Base-by-base conservation (phyloP, 2,329 filamentous ascomycete species). In the Metarhizium rileyi region DNA sequence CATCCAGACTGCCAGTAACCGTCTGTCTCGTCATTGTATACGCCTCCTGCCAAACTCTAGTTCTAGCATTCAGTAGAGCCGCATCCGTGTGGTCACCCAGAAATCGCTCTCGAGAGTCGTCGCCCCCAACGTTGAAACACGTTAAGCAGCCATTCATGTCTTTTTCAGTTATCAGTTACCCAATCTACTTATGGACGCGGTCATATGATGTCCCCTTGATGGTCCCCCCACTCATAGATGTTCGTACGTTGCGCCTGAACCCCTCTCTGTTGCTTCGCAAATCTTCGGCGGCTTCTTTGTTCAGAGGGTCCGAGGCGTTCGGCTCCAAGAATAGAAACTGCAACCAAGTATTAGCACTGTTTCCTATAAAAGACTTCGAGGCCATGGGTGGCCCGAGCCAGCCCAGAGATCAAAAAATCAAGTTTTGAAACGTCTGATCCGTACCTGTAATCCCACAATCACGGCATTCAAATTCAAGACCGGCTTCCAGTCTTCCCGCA, bases 401-500 rank as follows among this genome's bases (percentile, higher is more conserved):
- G 28, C 28, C 8, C 35, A 18, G 16, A 16, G n/a, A 7, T 33
- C 35, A 18, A 10, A 16, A 10, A 7, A 14, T 33, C 30, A 33
- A 33, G 30, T 12, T 33, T 14, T 1, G 30, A 33, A 5, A 8
- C 5, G 12, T 12, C 4, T 20, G 9, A 22, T 7, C n/a, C 48
- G 46, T 71, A 88, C 85, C 80, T 90, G 88, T 64, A 98, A 71
- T 40, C 93, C 93, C 48, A 97, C 90, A 58, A 98, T 93, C 38
- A 97, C 90, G 16, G 93, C 90, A 64, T 97, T 96, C 65, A 98
- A 69, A 67, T 97, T 97, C 64, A 98, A 72, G 42, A 98, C 93
- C 0, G 93, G 93, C 75, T 97, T 98, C 93, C 93, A 98, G 72
- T 98, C 93, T 72, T 98, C 93, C 54, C 93, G 77, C 62, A 98